These are phyloP conservation scores for Ormosia emarginata DNA, from an alignment of 306 rosid species.

Conservation along the genomic window DNA sequence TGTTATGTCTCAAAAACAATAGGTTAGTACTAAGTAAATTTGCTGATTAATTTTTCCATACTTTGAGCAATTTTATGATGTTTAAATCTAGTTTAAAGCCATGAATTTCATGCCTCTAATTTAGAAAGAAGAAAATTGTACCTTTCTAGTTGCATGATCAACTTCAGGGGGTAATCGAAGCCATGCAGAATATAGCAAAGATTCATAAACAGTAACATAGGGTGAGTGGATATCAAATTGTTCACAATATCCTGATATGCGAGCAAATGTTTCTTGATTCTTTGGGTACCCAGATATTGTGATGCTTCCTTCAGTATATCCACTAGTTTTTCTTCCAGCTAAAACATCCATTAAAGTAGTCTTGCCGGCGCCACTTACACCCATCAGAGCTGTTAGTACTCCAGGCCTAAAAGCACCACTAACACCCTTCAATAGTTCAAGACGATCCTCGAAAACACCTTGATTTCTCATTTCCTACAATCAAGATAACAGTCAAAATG, in stretches of 20 bases:
- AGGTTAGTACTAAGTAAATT: neutral
- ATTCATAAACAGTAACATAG: constrained; percentile 69
- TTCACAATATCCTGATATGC: constrained; percentile 80
- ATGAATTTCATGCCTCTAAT: neutral
- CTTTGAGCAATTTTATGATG: neutral
- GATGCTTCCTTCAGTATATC: constrained; percentile 56
- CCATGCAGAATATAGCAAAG: constrained; percentile 69
- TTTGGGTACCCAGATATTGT: constrained; percentile 60
- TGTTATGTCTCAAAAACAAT: neutral
- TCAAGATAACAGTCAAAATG: neutral
- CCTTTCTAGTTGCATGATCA: constrained; percentile 52
- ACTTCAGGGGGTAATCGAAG: constrained; percentile 60
- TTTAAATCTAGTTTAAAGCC: neutral
- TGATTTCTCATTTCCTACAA: constrained; percentile 31
- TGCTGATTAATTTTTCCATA: neutral
- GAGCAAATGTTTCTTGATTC: constrained; percentile 68
- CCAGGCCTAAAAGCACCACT: constrained; percentile 81
- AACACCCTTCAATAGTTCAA: constrained; percentile 62
- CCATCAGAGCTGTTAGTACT: neutral
- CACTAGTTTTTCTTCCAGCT: constrained; percentile 77
- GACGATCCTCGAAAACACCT: constrained; percentile 28
- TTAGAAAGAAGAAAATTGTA: neutral
- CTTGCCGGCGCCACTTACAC: constrained; percentile 70
- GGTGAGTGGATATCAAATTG: constrained; percentile 82
- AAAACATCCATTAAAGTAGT: constrained; percentile 77